These are phyloP conservation scores for Mrakia hoshinonis DNA, from an alignment of 768 basidiomycete species.

Conservation along the genomic window DNA sequence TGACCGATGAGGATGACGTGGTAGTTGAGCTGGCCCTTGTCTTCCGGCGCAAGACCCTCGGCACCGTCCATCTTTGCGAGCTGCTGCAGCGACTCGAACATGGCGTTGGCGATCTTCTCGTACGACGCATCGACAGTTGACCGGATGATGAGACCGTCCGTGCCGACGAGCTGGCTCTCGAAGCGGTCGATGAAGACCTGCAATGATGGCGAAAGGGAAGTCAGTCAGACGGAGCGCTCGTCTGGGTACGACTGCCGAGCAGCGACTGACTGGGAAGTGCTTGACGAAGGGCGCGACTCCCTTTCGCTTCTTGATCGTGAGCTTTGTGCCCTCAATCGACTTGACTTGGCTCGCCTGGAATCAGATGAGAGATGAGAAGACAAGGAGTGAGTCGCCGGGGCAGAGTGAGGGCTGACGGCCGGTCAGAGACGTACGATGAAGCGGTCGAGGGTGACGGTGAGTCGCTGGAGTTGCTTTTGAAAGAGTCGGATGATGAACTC, in stretches of 20 bases:
- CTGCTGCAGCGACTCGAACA: conserved; percentile 88
- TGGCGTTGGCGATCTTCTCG: conserved; percentile 75
- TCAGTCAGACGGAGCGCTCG: background rate
- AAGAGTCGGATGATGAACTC: conserved; percentile 60
- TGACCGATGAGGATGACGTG: conserved; percentile 89
- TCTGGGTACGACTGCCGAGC: background rate
- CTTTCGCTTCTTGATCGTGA: conserved; percentile 82
- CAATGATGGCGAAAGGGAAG: background rate
- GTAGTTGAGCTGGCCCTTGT: conserved; percentile 93
- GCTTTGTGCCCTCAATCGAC: conserved; percentile 77
- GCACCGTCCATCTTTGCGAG: conserved; percentile 87
- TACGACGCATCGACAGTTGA: conserved; percentile 69
- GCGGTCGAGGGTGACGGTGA: conserved; percentile 67
- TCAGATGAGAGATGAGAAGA: background rate
- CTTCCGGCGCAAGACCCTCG: conserved; percentile 53
- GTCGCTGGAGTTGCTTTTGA: conserved; percentile 69
- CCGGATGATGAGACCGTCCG: conserved; percentile 69
- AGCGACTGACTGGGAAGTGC: conserved; percentile 60
- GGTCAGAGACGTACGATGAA: conserved; percentile 42
- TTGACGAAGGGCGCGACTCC: conserved; percentile 88
- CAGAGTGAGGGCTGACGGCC: background rate
- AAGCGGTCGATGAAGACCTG: conserved; percentile 64
- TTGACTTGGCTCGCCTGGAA: conserved; percentile 74
- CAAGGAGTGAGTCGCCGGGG: background rate
- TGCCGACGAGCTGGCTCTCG: conserved; percentile 71